Conservation (phyloP, 1,284 basidiomycete genomes). For the Chiua sp. region DNA sequence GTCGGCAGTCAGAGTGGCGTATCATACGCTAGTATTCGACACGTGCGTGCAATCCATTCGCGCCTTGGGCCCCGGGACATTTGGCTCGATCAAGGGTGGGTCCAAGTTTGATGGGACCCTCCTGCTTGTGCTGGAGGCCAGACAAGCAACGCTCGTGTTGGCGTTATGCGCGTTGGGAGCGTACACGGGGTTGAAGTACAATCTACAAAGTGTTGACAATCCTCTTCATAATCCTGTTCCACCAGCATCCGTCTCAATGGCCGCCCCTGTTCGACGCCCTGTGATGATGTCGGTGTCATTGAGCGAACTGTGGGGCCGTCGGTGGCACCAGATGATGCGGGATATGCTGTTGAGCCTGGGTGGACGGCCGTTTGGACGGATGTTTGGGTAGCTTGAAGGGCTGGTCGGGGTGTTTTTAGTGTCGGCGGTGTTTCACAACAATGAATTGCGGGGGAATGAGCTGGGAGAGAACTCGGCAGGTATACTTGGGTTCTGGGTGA, state of each 20-base stretch:
- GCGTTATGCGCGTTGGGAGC: constrained; percentile 47
- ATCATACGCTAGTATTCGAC: constrained; percentile 23
- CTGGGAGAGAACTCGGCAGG: constrained; percentile 48
- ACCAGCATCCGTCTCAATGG: constrained; percentile 42
- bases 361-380: constrained; percentile 25
- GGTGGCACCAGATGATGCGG: constrained; percentile 51
- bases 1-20: neutral
- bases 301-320: constrained; percentile 47
- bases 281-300: constrained; percentile 44
- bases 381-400: constrained; percentile 51
- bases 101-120: constrained; percentile 55
- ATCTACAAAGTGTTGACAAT: constrained; percentile 50
- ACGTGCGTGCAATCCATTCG: constrained; percentile 16
- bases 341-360: constrained; percentile 40
- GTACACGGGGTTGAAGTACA: constrained; percentile 50
- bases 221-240: constrained; percentile 44
- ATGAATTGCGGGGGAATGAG: constrained; percentile 61
- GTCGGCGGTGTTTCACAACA: constrained; percentile 61
- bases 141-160: constrained; percentile 46
- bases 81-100: constrained; percentile 33
- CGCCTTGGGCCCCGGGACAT: constrained; percentile 17
- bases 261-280: constrained; percentile 47
- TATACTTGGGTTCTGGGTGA: constrained; percentile 57
- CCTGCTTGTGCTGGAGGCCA: constrained; percentile 45
- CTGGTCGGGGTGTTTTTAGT: constrained; percentile 59